Evolutionary conservation across 805 yeast species (phyloP).

Genomic region (Brettanomyces anomalus): DNA sequence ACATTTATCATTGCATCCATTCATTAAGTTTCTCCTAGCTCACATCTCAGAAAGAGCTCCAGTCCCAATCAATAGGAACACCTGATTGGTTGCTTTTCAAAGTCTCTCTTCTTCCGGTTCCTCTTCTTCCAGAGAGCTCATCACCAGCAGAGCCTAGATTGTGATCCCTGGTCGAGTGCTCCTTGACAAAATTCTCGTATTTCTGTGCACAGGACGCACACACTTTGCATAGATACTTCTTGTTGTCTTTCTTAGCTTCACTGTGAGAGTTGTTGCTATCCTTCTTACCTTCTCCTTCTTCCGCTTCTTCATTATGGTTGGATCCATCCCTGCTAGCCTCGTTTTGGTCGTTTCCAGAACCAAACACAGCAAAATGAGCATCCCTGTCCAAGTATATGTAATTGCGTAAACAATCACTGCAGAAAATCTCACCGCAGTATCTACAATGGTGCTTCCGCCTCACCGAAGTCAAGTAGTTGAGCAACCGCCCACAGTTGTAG

Average conservation of each 20-base stretch:
- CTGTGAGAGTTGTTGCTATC: too few relatives aligned
- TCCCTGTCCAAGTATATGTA: constrained; percentile 26
- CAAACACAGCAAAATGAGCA: constrained; percentile 28
- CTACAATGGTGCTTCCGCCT: constrained; percentile 33
- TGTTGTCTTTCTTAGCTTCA: too few relatives aligned
- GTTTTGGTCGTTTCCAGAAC: constrained; percentile 3
- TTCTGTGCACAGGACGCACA: constrained; percentile 26
- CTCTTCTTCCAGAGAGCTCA: constrained; percentile 12
- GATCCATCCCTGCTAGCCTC: not conserved
- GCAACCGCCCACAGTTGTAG: constrained; percentile 54
- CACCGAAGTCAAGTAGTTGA: constrained; percentile 70
- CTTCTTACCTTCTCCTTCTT: constrained; percentile 1
- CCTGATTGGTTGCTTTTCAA: not conserved
- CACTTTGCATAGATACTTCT: constrained; percentile 26
- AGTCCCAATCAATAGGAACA: constrained; percentile 31
- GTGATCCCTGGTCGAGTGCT: constrained; percentile 22
- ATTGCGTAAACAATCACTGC: constrained; percentile 29
- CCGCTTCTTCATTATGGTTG: constrained; percentile 1
- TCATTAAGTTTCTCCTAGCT: constrained; percentile 5
- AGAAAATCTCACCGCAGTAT: constrained; percentile 32
- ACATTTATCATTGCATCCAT: not conserved
- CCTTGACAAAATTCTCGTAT: constrained; percentile 26
- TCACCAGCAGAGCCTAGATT: constrained; percentile 14
- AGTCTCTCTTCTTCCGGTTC: constrained; percentile 3
- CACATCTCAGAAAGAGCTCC: constrained; percentile 26